Conservation (phyloP, 345 rosid species). For the Dipteronia sinensis region DNA sequence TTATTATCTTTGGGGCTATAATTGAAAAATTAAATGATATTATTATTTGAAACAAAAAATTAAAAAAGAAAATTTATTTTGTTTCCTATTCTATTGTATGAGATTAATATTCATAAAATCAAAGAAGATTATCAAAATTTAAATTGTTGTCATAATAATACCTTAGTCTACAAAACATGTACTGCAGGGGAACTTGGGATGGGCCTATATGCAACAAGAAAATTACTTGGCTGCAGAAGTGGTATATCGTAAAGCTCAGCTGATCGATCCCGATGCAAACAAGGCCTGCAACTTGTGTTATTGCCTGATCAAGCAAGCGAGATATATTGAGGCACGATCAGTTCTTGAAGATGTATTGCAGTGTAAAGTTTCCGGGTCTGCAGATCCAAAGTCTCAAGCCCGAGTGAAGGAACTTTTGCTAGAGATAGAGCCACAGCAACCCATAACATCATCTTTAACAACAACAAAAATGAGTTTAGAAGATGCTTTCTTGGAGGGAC, state of each 20-base stretch:
- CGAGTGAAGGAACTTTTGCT: slow-evolving; percentile 52
- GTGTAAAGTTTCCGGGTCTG: slow-evolving; percentile 48
- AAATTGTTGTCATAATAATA: neutral
- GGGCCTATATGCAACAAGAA: slow-evolving; percentile 91
- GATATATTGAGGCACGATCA: slow-evolving; percentile 47
- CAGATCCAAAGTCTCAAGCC: slow-evolving; percentile 49
- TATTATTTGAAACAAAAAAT: neutral
- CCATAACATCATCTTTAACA: neutral
- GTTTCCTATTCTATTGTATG: neutral
- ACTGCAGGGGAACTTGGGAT: slow-evolving; percentile 84
- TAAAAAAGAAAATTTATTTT: neutral
- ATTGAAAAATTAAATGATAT: neutral
- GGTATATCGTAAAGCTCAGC: slow-evolving; percentile 72
- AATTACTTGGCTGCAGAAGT: slow-evolving; percentile 73
- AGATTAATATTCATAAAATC: neutral
- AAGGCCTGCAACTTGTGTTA: slow-evolving; percentile 82
- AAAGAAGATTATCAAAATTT: neutral
- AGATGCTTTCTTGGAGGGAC: slow-evolving; percentile 60
- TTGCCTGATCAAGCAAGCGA: slow-evolving; percentile 73
- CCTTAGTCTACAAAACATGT: slow-evolving; percentile 3
- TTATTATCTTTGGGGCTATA: neutral
- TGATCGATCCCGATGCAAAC: slow-evolving; percentile 84
- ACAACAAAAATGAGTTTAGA: slow-evolving; percentile 31
- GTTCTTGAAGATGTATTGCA: slow-evolving; percentile 49
- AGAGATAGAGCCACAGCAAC: slow-evolving; percentile 34